phyloP scores from a whole-genome alignment of 305 asterid species.

The Fraxinus paxiana region DNA sequence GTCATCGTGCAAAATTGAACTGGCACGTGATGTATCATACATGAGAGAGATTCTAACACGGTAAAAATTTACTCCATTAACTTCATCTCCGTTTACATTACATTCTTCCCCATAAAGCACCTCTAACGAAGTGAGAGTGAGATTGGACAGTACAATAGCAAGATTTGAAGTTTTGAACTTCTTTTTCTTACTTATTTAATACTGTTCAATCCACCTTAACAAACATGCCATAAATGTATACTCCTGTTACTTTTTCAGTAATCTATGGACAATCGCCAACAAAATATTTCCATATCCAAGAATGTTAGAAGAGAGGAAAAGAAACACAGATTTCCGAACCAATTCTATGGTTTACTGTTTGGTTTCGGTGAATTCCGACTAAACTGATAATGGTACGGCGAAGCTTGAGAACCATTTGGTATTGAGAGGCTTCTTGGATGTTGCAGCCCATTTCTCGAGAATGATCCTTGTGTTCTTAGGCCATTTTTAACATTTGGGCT shows the following conservation, averaged over 20 bases:
- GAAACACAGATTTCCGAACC: not conserved
- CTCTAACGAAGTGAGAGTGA: not conserved
- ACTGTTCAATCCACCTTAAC: not conserved
- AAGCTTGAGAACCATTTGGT: slow-evolving; percentile 60
- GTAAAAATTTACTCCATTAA: slow-evolving; percentile 29
- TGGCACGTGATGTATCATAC: slow-evolving; percentile 12
- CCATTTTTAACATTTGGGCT: slow-evolving; percentile 52
- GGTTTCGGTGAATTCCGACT: slow-evolving; percentile 77
- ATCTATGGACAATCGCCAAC: slow-evolving; percentile 26
- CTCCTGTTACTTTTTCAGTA: slow-evolving; percentile 24
- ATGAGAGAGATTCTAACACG: slow-evolving; percentile 4
- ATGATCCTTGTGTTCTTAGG: slow-evolving; percentile 50
- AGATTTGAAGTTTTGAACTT: not conserved
- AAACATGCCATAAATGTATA: slow-evolving; percentile 22
- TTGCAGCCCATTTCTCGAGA: slow-evolving; percentile 60
- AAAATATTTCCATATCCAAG: slow-evolving; percentile 28
- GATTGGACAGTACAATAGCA: not conserved
- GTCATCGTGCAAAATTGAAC: slow-evolving; percentile 26
- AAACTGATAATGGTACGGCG: slow-evolving; percentile 62
- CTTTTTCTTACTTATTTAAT: not conserved
- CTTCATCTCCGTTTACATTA: slow-evolving; percentile 37
- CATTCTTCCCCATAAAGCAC: slow-evolving; percentile 27
- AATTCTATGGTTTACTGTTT: slow-evolving; percentile 52
- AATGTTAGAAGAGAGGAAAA: slow-evolving; percentile 24
- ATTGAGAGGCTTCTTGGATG: slow-evolving; percentile 75